Percentiles rank a stretch among this genome's conserved stretches.
Evolutionary conservation across 257 asterid species (phyloP).

Genomic region (Nicotiana tomentosiformis): DNA sequence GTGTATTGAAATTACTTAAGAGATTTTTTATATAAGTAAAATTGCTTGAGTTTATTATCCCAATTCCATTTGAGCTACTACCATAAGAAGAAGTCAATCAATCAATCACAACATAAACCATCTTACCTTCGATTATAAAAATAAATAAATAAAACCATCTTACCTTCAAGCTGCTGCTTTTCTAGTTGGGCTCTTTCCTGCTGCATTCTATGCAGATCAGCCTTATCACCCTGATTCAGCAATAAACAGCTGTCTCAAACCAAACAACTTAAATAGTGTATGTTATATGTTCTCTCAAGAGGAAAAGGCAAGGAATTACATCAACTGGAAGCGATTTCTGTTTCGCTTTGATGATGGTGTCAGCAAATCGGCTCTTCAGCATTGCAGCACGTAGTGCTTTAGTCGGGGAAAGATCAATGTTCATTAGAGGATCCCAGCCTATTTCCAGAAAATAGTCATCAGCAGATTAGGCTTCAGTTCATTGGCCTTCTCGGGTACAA

Average conservation of each 20-base stretch:
- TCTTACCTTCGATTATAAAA: conserved; percentile 32
- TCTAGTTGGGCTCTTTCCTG: conserved; percentile 53
- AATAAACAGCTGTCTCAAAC: neutral
- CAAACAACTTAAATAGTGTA: neutral
- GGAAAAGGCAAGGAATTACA: conserved; percentile 18
- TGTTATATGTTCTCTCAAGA: neutral
- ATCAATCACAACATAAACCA: neutral
- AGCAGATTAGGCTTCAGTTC: neutral
- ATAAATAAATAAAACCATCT: neutral
- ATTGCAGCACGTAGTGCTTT: conserved; percentile 76
- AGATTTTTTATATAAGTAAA: no score
- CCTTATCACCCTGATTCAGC: conserved; percentile 35
- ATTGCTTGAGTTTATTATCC: neutral
- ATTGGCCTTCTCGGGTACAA: neutral
- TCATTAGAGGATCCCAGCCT: conserved; percentile 35
- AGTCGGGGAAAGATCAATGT: conserved; percentile 43
- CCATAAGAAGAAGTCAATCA: neutral
- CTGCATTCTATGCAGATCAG: conserved; percentile 37
- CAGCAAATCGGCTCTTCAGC: conserved; percentile 80
- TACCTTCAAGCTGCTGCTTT: conserved; percentile 58
- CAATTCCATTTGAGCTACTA: neutral
- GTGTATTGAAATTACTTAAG: neutral
- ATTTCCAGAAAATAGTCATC: conserved; percentile 1
- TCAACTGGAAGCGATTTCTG: conserved; percentile 31
- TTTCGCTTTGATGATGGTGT: conserved; percentile 58